Evolutionary conservation across 2,329 filamentous ascomycete species (phyloP).

Genomic region (Paramyrothecium roridum): DNA sequence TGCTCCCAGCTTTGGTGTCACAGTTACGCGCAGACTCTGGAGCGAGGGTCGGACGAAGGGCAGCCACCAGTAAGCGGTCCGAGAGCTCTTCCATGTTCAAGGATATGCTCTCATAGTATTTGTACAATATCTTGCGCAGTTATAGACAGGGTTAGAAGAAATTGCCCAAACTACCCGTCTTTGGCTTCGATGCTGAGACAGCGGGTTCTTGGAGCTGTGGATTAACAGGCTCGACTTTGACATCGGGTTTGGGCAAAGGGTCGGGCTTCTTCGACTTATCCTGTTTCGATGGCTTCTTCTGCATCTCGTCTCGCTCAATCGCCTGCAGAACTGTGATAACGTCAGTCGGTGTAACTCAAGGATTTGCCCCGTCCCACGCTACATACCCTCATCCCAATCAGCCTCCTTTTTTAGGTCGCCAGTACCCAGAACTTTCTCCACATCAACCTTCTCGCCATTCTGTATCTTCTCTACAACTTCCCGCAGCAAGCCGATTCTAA

Average conservation of each 20-base stretch:
- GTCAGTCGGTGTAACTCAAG: constrained; percentile 8
- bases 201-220: constrained; percentile 12
- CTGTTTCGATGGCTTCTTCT: constrained; percentile 43
- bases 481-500: constrained; percentile 70
- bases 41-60: too few species aligned
- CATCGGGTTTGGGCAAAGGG: constrained; percentile 6
- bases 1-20: constrained; percentile 56
- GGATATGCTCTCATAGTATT: constrained; percentile 54
- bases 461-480: constrained; percentile 73
- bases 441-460: constrained; percentile 75
- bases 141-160: constrained; percentile 42
- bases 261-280: constrained; percentile 32
- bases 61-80: neutral
- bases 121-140: constrained; percentile 13
- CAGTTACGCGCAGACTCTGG: constrained; percentile 34
- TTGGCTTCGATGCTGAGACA: constrained; percentile 18
- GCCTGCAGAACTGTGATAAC: constrained; percentile 55
- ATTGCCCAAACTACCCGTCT: constrained; percentile 34
- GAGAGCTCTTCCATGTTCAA: constrained; percentile 43
- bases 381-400: constrained; percentile 83
- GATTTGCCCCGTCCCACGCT: neutral
- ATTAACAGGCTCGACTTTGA: constrained; percentile 4
- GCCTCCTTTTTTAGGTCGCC: constrained; percentile 71
- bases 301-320: constrained; percentile 60
- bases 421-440: constrained; percentile 76